Conservation (phyloP, 345 rosid genomes). For the Hibiscus tridactylites region DNA sequence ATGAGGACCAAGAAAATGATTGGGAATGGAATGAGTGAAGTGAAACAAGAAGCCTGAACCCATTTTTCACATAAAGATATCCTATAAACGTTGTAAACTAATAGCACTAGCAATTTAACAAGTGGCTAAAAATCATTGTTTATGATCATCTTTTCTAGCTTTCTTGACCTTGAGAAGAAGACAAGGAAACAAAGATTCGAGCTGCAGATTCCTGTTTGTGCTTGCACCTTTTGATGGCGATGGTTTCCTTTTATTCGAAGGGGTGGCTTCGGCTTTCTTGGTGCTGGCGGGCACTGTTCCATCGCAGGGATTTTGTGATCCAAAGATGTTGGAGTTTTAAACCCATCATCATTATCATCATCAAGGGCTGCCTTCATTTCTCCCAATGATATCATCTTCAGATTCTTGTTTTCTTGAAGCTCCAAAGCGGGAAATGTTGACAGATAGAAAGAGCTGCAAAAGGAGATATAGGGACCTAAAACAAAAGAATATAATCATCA, state of each 20-base stretch:
- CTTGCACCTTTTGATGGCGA: slow-evolving; percentile 13
- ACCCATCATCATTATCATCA: slow-evolving; percentile 33
- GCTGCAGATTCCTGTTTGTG: slow-evolving; percentile 9
- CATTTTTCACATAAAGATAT: neutral
- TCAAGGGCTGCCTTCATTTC: neutral
- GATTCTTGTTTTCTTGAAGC: neutral
- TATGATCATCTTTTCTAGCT: slow-evolving; percentile 33
- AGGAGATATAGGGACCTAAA: neutral
- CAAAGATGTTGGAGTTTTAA: slow-evolving; percentile 49
- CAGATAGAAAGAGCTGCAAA: neutral
- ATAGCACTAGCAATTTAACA: neutral
- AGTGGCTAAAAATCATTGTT: neutral
- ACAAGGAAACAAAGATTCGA: slow-evolving; percentile 33
- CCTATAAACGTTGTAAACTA: neutral
- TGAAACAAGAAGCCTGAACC: neutral
- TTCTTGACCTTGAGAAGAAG: slow-evolving; percentile 39
- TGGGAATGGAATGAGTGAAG: neutral
- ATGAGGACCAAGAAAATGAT: neutral
- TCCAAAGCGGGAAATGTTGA: neutral
- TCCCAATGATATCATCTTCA: no score
- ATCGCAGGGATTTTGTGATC: slow-evolving; percentile 37
- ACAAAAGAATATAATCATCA: slow-evolving; percentile 4
- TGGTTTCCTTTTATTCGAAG: slow-evolving; percentile 27
- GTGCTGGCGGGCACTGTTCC: slow-evolving; percentile 50
- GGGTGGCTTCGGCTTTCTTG: slow-evolving; percentile 24